Percentiles rank a stretch among this genome's conserved stretches.
These are phyloP conservation scores for Eragrostis nindensis DNA, from an alignment of 176 grass and related monocot species.

Conservation along the genomic window DNA sequence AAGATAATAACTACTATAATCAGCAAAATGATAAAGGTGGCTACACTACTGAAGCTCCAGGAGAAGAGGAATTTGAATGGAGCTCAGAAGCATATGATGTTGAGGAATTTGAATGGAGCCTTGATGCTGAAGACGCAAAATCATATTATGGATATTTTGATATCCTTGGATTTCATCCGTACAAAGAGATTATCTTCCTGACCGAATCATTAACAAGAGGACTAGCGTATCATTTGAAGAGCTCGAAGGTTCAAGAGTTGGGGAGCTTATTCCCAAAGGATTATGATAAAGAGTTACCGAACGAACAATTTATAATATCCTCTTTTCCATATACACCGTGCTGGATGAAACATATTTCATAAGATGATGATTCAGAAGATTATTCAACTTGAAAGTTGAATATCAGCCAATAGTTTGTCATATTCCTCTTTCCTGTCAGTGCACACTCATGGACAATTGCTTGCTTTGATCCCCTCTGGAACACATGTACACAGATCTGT, in stretches of 20 bases:
- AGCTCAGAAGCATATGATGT: too few species aligned
- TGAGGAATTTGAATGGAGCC: neutral
- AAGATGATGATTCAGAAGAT: neutral
- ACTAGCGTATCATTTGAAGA: neutral
- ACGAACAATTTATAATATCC: neutral
- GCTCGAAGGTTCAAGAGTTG: neutral
- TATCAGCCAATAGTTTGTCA: too few species aligned
- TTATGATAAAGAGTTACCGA: neutral
- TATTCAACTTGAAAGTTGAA: too few species aligned
- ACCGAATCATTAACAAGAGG: neutral
- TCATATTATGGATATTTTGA: accelerated
- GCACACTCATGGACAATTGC: too few species aligned
- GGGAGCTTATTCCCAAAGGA: neutral
- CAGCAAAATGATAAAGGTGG: too few species aligned
- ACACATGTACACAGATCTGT: too few species aligned
- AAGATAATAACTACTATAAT: too few species aligned
- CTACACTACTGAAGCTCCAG: too few species aligned
- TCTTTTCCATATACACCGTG: constrained; percentile 29
- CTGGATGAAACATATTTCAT: neutral
- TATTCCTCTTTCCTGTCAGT: too few species aligned
- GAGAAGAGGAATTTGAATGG: too few species aligned
- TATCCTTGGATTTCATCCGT: constrained; percentile 27
- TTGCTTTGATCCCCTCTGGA: too few species aligned
- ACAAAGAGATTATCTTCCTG: constrained; percentile 13
- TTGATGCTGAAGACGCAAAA: neutral